Conservation (phyloP, 768 basidiomycete genomes). For the Suillus lakei region DNA sequence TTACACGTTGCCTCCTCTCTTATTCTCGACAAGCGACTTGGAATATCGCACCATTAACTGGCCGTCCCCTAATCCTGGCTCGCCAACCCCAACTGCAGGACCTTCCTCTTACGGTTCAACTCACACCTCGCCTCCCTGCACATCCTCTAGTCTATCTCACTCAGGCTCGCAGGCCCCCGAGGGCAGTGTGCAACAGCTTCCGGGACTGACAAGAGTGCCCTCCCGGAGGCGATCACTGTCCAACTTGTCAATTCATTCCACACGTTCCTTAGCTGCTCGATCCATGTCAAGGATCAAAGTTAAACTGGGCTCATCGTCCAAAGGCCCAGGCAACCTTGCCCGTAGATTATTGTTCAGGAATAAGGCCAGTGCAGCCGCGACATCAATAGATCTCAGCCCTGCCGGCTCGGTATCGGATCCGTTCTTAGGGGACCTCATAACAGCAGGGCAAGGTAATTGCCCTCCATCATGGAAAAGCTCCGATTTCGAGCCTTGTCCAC, state of each 20-base stretch:
- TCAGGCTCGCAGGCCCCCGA: slow-evolving; percentile 17
- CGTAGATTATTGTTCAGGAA: slow-evolving; percentile 60
- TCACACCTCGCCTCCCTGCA: slow-evolving; percentile 43
- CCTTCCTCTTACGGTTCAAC: slow-evolving; percentile 44
- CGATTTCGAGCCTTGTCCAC: slow-evolving; percentile 17
- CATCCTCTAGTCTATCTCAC: slow-evolving; percentile 21
- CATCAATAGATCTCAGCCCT: slow-evolving; percentile 11
- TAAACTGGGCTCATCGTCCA: slow-evolving; percentile 48
- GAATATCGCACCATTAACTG: slow-evolving; percentile 45
- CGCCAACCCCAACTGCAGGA: slow-evolving; percentile 27
- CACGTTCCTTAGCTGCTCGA: slow-evolving; percentile 45
- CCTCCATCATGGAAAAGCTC: slow-evolving; percentile 50
- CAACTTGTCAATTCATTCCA: slow-evolving; percentile 51
- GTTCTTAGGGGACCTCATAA: slow-evolving; percentile 22
- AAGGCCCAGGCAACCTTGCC: slow-evolving; percentile 54
- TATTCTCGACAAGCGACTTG: slow-evolving; percentile 60
- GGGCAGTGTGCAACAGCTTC: slow-evolving; percentile 24
- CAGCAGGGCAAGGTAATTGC: slow-evolving; percentile 38
- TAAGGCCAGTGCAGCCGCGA: slow-evolving; percentile 23
- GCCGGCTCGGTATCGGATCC: slow-evolving; percentile 10
- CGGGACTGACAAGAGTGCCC: slow-evolving; percentile 38
- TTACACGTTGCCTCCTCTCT: slow-evolving; percentile 68
- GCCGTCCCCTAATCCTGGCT: slow-evolving; percentile 34
- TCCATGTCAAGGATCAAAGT: slow-evolving; percentile 54
- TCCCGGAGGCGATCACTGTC: slow-evolving; percentile 63